Base-by-base conservation (phyloP, 2,329 filamentous ascomycete genomes). In the Chaetomiaceae sp. region DNA sequence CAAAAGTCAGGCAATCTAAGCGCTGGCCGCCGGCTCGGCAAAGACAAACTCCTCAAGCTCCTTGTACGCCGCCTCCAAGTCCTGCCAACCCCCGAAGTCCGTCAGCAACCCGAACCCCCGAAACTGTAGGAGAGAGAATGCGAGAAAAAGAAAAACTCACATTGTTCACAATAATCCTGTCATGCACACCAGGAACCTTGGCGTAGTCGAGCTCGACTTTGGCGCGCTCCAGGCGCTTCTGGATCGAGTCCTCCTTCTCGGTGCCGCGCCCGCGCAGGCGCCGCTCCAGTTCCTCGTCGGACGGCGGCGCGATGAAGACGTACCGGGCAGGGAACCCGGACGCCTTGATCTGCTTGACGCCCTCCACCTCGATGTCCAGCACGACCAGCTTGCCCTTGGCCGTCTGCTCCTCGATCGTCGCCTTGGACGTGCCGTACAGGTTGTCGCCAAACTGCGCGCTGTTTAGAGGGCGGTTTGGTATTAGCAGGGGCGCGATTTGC, bases 331-430 rank as follows among this genome's bases (percentile, higher is more conserved):
- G 78, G 56, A 91, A 79, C 60, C 77, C 77, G 44, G 85, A 87
- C 55, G 79, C 78, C 69, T 90, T 89, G 63, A 96, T 87, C 71
- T 96, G 91, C 74, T 96, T 96, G 52, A 96, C 90, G 54, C 91
- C 91, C 81, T 96, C 90, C 89, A 96, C 96, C 77, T 96, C 92
- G 65, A 96, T 97, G 68, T 97, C 92, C 60, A 96, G 73, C 42
- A 96, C 83, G 55, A 91, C 92, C 37, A 90, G 81, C 63, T 77
- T 78, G 16, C 83, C 85, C 70, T 84, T 81, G 54, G 81, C 78
- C 2, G 79, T 79, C 66, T 91, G 83, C 63, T 88, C 82, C 68
- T 85, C 79, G 56, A 96, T 89, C 23, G 89, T 89, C 68, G 78
- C 76, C 64, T 89, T 83, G 66, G 82, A 88, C 5, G 90, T 96